Conservation (phyloP, 1,139 yeast genomes). For the Eremothecium sinecaudum region DNA sequence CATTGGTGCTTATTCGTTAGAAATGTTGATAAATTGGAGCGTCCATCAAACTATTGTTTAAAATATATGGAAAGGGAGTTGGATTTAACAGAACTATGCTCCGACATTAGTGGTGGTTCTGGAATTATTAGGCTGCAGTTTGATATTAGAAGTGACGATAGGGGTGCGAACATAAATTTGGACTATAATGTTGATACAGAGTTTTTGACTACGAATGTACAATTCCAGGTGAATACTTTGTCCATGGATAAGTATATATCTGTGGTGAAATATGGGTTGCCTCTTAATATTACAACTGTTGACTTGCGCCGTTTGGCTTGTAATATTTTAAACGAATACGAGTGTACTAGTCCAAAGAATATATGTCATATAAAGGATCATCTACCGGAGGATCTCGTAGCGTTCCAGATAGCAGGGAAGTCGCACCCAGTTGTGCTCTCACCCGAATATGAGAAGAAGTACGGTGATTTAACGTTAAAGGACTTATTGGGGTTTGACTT, state of each 20-base stretch:
- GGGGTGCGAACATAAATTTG: conserved; percentile 8
- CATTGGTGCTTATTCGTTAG: conserved; percentile 12
- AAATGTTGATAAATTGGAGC: background rate
- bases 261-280: conserved; percentile 9
- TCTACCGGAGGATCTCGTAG: conserved; percentile 15
- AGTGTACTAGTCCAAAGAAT: conserved; percentile 10
- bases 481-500: conserved; percentile 23
- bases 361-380: conserved; percentile 17
- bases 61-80: conserved; percentile 6
- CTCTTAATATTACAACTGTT: conserved; percentile 13
- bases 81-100: conserved; percentile 9
- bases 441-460: conserved; percentile 10
- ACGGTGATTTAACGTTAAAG: conserved; percentile 14
- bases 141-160: conserved; percentile 8
- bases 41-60: background rate
- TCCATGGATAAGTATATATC: conserved; percentile 17
- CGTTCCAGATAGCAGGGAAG: conserved; percentile 21
- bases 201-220: conserved; percentile 14
- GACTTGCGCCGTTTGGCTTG: conserved; percentile 14
- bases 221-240: conserved; percentile 18
- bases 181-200: conserved; percentile 16
- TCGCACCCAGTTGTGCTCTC: conserved; percentile 11
- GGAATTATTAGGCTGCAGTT: conserved; percentile 14
- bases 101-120: conserved; percentile 11
- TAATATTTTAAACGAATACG: conserved; percentile 16